Percentiles rank a stretch among this genome's conserved stretches.
phyloP scores from a whole-genome alignment of 2,329 filamentous ascomycete species.

The Ophiostoma angusticollis region DNA sequence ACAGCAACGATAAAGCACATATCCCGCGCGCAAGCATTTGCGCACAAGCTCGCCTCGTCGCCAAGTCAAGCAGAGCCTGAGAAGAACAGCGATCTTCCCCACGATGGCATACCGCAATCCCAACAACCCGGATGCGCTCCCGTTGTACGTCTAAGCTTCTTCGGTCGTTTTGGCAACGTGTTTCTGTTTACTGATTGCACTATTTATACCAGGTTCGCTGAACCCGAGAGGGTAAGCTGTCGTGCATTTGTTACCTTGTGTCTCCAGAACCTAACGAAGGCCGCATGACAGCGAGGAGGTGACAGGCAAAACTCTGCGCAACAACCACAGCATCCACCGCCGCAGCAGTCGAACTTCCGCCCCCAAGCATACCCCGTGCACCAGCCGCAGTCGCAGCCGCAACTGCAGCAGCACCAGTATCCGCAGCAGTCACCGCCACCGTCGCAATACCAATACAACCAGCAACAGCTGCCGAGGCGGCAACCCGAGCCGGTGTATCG shows the following conservation, averaged over 20 bases:
- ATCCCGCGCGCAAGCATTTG: too few species aligned
- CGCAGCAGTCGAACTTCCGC: constrained; percentile 14
- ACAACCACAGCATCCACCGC: constrained; percentile 4
- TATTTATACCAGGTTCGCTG: constrained; percentile 30
- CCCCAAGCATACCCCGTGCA: too few species aligned
- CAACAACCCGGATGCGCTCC: constrained; percentile 89
- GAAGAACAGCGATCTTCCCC: not conserved
- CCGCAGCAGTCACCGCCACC: constrained; percentile 22
- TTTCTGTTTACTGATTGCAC: not conserved
- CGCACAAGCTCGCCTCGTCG: too few species aligned
- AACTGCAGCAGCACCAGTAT: constrained; percentile 7
- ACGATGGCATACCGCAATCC: constrained; percentile 86
- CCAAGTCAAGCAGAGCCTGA: too few species aligned
- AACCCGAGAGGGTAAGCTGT: constrained; percentile 33
- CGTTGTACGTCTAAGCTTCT: constrained; percentile 50
- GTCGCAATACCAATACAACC: constrained; percentile 38
- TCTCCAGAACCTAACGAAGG: constrained; percentile 1
- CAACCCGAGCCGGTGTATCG: constrained; percentile 3
- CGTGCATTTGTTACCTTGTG: not conserved
- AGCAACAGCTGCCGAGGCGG: constrained; percentile 27
- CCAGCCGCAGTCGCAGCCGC: constrained; percentile 26
- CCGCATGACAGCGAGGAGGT: constrained; percentile 23
- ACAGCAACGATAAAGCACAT: too few species aligned
- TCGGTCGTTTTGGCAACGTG: not conserved
- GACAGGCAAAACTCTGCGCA: constrained; percentile 7